These are phyloP conservation scores for Xylariaceae sp. DNA, from an alignment of 2,329 filamentous ascomycete genomes.

Conservation along the genomic window DNA sequence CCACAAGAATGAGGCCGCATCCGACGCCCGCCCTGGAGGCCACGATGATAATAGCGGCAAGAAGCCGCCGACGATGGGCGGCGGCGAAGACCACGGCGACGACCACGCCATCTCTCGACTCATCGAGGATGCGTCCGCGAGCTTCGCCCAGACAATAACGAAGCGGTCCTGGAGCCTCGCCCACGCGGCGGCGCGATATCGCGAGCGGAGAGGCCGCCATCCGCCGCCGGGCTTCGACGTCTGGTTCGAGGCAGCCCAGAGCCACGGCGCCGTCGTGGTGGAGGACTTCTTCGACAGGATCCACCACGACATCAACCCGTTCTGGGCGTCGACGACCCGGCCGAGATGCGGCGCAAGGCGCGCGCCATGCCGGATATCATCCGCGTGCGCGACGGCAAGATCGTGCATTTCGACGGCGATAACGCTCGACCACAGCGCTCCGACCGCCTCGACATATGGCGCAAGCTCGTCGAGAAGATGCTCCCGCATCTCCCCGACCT, in stretches of 20 bases:
- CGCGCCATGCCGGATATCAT: constrained; percentile 37
- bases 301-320: constrained; percentile 55
- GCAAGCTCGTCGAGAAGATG: constrained; percentile 43
- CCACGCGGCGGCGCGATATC: constrained; percentile 49
- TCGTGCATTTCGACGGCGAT: constrained; percentile 31
- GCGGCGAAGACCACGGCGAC: constrained; percentile 6
- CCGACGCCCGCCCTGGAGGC: too few relatives aligned
- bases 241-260: constrained; percentile 51
- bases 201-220: constrained; percentile 50
- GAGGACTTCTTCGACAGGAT: constrained; percentile 61
- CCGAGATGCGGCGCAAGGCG: constrained; percentile 34
- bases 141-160: constrained; percentile 23
- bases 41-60: background rate
- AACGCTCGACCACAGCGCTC: constrained; percentile 19
- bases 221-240: constrained; percentile 56
- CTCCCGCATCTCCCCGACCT: constrained; percentile 51
- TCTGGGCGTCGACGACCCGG: constrained; percentile 45
- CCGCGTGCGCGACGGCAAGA: constrained; percentile 40
- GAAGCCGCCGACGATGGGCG: background rate
- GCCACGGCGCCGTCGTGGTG: constrained; percentile 48
- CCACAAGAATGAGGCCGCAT: too few relatives aligned
- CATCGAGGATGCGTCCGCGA: constrained; percentile 1
- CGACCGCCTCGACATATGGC: constrained; percentile 36
- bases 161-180: constrained; percentile 43
- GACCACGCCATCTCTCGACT: constrained; percentile 6